Evolutionary conservation across 805 yeast genomes (phyloP).

Genomic region (Priceomyces medius): DNA sequence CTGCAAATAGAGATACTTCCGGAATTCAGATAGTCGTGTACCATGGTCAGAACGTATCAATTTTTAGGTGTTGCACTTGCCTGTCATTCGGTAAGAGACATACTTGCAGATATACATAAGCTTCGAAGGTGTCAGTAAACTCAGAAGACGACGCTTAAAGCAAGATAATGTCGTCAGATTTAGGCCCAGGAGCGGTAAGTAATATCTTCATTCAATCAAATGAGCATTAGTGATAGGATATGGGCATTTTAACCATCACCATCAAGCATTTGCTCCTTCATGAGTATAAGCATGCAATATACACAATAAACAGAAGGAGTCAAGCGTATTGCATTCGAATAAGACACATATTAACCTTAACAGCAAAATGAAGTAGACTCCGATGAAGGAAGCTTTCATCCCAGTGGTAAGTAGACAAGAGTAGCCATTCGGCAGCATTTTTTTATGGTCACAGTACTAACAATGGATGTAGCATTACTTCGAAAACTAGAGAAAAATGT

Average conservation of each 20-base stretch:
- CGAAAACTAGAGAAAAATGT: slow-evolving; percentile 13
- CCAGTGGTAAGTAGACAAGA: slow-evolving; percentile 5
- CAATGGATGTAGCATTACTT: slow-evolving; percentile 14
- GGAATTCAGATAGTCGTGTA: background rate
- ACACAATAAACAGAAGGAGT: background rate
- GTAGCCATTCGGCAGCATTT: background rate
- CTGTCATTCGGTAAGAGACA: slow-evolving; percentile 2
- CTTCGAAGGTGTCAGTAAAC: background rate
- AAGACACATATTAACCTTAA: slow-evolving; percentile 1
- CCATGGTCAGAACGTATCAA: slow-evolving; percentile 1
- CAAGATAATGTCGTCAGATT: background rate
- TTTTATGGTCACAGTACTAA: background rate
- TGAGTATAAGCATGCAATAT: background rate
- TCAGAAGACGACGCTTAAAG: background rate
- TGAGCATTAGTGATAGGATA: too few relatives aligned
- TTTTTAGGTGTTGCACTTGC: slow-evolving; percentile 5
- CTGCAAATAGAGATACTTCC: background rate
- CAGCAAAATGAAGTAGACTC: slow-evolving; percentile 1
- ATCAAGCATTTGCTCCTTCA: background rate
- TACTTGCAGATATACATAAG: background rate
- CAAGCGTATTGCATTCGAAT: background rate
- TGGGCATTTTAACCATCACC: too few relatives aligned
- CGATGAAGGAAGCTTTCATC: slow-evolving; percentile 6
- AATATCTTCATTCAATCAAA: too few relatives aligned
- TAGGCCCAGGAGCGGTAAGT: background rate